Percentiles rank a stretch among this genome's conserved stretches.
phyloP scores from a whole-genome alignment of 1,284 basidiomycete species.

The Anthracocystis setariae region DNA sequence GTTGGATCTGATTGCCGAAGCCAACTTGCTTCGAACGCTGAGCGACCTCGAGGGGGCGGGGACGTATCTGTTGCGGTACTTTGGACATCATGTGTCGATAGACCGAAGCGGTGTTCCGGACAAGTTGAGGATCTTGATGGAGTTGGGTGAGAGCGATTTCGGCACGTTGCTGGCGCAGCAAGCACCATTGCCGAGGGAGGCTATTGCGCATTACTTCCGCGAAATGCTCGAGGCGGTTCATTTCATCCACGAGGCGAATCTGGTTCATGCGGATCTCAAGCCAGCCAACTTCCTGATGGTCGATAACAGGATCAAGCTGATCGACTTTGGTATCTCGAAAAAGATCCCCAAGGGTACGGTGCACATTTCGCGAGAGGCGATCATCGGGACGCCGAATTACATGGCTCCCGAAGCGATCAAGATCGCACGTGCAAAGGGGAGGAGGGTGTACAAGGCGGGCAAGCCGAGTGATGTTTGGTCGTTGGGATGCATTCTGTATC shows the following conservation, averaged over 20 bases:
- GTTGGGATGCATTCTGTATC: conserved; percentile 92
- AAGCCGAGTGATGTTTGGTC: conserved; percentile 86
- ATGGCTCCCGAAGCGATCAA: conserved; percentile 68
- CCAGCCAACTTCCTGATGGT: conserved; percentile 79
- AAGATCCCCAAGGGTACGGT: conserved; percentile 72
- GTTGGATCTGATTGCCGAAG: conserved; percentile 64
- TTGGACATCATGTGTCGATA: conserved; percentile 61
- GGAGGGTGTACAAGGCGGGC: conserved; percentile 68
- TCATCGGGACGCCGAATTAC: conserved; percentile 68
- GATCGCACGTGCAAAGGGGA: conserved; percentile 57
- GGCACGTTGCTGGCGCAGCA: conserved; percentile 52
- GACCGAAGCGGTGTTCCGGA: conserved; percentile 39
- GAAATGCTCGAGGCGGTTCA: conserved; percentile 68
- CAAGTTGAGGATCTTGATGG: conserved; percentile 64
- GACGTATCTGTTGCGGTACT: conserved; percentile 63
- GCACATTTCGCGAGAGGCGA: conserved; percentile 65
- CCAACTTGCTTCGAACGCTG: conserved; percentile 60
- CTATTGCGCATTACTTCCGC: conserved; percentile 60
- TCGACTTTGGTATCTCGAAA: conserved; percentile 97
- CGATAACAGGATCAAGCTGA: conserved; percentile 85
- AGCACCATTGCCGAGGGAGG: conserved; percentile 45
- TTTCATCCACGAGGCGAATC: conserved; percentile 64
- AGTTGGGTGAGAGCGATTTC: conserved; percentile 66
- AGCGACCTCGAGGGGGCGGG: conserved; percentile 58
- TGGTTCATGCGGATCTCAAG: conserved; percentile 67